A percentile compares a stretch with the other conserved stretches of the same genome.
Conservation (phyloP, 2,329 filamentous ascomycete species). For the Stagonosporopsis vannaccii region DNA sequence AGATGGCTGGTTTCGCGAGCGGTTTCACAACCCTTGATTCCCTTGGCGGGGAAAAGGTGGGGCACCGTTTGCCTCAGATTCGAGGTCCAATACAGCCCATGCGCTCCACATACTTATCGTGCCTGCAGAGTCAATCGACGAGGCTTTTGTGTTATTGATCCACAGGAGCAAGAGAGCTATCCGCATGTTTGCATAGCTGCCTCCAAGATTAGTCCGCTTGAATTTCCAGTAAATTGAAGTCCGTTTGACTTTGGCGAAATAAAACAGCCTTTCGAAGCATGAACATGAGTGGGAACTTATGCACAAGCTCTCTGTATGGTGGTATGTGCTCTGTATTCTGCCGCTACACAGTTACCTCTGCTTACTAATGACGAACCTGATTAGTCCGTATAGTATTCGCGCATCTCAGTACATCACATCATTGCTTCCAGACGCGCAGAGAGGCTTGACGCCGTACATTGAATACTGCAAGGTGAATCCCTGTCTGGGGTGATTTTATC, state of each 20-base stretch:
- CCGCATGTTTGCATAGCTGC: no score
- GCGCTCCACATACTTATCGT: neutral
- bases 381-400: neutral
- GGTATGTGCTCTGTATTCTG: neutral
- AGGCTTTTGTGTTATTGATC: no score
- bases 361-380: neutral
- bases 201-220: no score
- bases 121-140: no score
- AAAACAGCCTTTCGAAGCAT: no score
- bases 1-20: constrained; percentile 12
- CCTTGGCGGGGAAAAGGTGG: constrained; percentile 14
- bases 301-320: neutral
- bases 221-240: no score
- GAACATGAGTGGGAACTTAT: no score
- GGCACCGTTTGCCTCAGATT: constrained; percentile 15
- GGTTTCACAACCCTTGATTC: constrained; percentile 13
- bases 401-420: neutral
- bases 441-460: no score
- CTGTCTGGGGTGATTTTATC: no score
- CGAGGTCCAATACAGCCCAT: neutral
- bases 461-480: neutral
- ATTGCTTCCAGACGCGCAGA: neutral
- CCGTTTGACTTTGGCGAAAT: no score
- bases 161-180: no score
- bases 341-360: neutral